Percentiles rank a stretch among this genome's conserved stretches.
These are phyloP conservation scores for Solanum pennellii DNA, from an alignment of 257 asterid genomes.

Conservation along the genomic window DNA sequence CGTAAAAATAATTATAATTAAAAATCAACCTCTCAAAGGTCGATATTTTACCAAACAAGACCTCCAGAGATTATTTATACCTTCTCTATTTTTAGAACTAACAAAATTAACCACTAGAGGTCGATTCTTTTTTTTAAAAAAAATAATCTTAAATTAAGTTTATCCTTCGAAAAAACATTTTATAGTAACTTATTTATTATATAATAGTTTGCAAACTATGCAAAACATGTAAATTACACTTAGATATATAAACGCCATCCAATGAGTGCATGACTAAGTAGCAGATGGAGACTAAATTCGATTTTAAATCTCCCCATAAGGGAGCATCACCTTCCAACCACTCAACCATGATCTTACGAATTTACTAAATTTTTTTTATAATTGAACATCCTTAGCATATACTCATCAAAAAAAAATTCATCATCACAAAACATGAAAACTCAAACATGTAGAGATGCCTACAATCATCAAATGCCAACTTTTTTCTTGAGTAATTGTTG, in stretches of 20 bases:
- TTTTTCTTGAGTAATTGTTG: too few relatives aligned
- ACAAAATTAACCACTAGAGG: background rate
- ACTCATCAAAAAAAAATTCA: background rate
- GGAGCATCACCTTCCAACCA: background rate
- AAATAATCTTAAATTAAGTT: background rate
- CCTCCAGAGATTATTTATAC: background rate
- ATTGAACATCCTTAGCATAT: background rate
- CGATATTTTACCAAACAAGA: background rate
- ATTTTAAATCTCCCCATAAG: background rate
- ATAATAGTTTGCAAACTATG: too few relatives aligned
- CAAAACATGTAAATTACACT: background rate
- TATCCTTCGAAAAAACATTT: too few relatives aligned
- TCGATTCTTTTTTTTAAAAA: background rate
- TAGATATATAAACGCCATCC: too few relatives aligned
- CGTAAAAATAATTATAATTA: background rate
- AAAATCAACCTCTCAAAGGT: background rate
- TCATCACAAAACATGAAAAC: background rate
- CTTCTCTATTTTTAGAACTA: background rate
- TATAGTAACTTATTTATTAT: too few relatives aligned
- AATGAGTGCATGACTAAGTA: too few relatives aligned
- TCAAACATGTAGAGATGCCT: background rate
- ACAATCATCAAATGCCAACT: background rate
- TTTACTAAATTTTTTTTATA: too few relatives aligned
- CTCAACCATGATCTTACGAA: too few relatives aligned
- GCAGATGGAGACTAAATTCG: too few relatives aligned